These are phyloP conservation scores for Bryopsis sp. DNA, from an alignment of 139 green algal species.

Conservation along the genomic window DNA sequence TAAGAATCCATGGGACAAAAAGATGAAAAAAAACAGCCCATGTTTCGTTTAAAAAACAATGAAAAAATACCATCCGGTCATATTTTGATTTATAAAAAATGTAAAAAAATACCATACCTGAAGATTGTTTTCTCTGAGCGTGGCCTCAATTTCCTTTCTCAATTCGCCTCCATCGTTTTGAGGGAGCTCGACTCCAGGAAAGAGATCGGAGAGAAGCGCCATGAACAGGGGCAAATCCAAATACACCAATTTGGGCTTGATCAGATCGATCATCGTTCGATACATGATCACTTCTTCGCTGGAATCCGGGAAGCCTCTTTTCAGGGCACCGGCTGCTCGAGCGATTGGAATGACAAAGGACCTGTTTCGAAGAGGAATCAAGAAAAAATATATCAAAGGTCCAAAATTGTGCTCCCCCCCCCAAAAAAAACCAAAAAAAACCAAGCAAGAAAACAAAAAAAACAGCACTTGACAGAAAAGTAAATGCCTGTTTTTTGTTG, in stretches of 20 bases:
- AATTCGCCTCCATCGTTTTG: constrained; percentile 45
- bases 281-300: constrained; percentile 74
- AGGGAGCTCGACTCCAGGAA: constrained; percentile 71
- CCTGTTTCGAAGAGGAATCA: constrained; percentile 21
- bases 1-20: too few species aligned
- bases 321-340: constrained; percentile 60
- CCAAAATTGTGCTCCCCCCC: too few species aligned
- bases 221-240: constrained; percentile 76
- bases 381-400: too few species aligned
- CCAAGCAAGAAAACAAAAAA: too few species aligned
- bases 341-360: constrained; percentile 82
- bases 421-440: too few species aligned
- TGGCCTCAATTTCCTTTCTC: constrained; percentile 46
- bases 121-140: constrained; percentile 55
- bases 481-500: too few species aligned
- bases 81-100: too few species aligned
- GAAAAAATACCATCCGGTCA: too few species aligned
- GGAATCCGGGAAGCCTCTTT: constrained; percentile 60
- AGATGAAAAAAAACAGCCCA: too few species aligned
- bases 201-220: constrained; percentile 70
- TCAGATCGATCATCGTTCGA: constrained; percentile 75
- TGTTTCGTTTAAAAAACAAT: too few species aligned
- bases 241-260: constrained; percentile 81
- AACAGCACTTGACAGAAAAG: too few species aligned
- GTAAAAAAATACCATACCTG: too few species aligned